Evolutionary conservation across 345 rosid species (phyloP).

Genomic region (Toxicodendron radicans): DNA sequence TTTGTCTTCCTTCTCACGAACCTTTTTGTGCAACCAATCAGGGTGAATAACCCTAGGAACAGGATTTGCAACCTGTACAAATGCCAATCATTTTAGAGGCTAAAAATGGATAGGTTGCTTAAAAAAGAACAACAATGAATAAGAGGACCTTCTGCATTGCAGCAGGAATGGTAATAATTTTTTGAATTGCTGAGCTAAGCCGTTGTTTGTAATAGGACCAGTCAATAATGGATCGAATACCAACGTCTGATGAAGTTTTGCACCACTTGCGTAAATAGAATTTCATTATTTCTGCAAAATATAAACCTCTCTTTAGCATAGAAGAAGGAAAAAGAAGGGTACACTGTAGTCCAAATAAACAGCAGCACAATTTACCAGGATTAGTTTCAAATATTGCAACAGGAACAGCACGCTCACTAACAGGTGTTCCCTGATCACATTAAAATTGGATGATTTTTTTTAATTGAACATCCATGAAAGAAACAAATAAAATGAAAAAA

Average conservation of each 20-base stretch:
- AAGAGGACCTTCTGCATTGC: constrained; percentile 95
- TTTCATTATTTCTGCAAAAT: constrained; percentile 65
- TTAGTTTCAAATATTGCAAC: constrained; percentile 95
- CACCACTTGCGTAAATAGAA: constrained; percentile 88
- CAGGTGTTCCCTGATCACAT: constrained; percentile 82
- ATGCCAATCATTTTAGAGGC: constrained; percentile 23
- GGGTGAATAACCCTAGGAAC: constrained; percentile 97
- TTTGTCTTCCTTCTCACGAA: constrained; percentile 89
- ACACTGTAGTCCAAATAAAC: constrained; percentile 21
- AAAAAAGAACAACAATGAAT: constrained; percentile 16
- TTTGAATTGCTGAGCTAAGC: constrained; percentile 89
- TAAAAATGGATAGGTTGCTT: constrained; percentile 17
- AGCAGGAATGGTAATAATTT: constrained; percentile 94
- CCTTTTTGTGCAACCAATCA: constrained; percentile 96
- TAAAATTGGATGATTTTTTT: constrained; percentile 23
- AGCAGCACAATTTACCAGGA: constrained; percentile 48
- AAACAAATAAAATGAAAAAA: constrained; percentile 18
- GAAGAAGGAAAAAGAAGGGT: constrained; percentile 17
- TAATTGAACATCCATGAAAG: constrained; percentile 11
- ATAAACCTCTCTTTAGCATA: constrained; percentile 24
- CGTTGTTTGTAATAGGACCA: constrained; percentile 97
- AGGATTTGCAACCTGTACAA: constrained; percentile 80
- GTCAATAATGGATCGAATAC: constrained; percentile 81
- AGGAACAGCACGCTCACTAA: constrained; percentile 98
- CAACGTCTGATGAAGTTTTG: constrained; percentile 71